Base-by-base conservation (phyloP, 2,329 filamentous ascomycete species). In the Phyllosticta citriasiana region DNA sequence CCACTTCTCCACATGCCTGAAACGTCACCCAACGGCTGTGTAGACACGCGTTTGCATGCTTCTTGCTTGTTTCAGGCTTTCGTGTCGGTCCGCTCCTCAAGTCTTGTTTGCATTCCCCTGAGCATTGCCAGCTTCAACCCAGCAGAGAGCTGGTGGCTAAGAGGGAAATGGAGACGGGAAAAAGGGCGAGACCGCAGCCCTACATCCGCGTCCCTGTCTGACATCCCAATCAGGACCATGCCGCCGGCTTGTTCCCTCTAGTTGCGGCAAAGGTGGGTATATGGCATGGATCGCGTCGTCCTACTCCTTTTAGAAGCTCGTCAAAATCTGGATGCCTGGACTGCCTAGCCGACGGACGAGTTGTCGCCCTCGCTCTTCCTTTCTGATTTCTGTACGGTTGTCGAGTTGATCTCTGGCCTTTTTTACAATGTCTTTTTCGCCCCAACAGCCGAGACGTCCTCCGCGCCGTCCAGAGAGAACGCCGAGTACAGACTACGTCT, bases 391-490 rank as follows among this genome's bases (percentile, higher is more conserved):
- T n/a, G 40, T 47, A n/a, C 40, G 19, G 40, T n/a, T 47, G 7
- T 47, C 40, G 40, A 47, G 14, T 47, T 47, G 40, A 47, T n/a
- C 40, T 47, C 40, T 47, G n/a, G 40, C n/a, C 40, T 47, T 47
- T 14, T 47, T 47, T 47, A n/a, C 40, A 2, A 47, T 47, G 40
- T 47, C 40, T 47, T 47, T 47, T 47, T 47, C 40, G 40, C 40
- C 40, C n/a, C 40, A 47, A 16, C 40, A 47, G 40, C 40, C 40
- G 40, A 47, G 40, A 47, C 40, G 40, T n/a, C 40, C 40, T 47
- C 58, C 53, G 47, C 58, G 40, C 14, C 58, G 53, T 19, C 58
- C 58, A 25, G 53, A 60, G 12, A 55, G 58, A 54, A 59, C 57
- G 4, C 57, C 57, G 19, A 59, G 57, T 53, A 59, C 57, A 10